Conservation (phyloP, 2,329 filamentous ascomycete genomes). For the Epichloe festucae region DNA sequence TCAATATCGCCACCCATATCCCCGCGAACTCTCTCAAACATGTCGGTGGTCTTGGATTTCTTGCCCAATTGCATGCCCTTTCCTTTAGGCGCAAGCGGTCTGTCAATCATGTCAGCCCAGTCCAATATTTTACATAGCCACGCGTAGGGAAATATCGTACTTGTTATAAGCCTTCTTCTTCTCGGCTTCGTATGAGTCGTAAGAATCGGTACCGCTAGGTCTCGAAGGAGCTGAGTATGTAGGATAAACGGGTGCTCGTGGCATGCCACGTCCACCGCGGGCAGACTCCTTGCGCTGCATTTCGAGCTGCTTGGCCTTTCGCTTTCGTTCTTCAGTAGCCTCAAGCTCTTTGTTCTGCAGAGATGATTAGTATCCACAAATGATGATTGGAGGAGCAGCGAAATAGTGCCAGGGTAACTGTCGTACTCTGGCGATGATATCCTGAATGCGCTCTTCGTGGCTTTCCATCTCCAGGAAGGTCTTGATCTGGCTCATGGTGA, state of each 20-base stretch:
- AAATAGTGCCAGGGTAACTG: not conserved
- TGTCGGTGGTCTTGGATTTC: slow-evolving; percentile 94
- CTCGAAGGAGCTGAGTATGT: slow-evolving; percentile 74
- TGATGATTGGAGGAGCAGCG: not conserved
- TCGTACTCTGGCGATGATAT: slow-evolving; percentile 80
- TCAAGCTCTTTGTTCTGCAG: slow-evolving; percentile 92
- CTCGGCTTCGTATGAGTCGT: slow-evolving; percentile 90
- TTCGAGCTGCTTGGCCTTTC: slow-evolving; percentile 96
- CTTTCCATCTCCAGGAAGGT: slow-evolving; percentile 99
- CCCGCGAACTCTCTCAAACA: slow-evolving; percentile 89
- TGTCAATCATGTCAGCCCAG: slow-evolving; percentile 13
- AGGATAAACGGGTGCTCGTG: slow-evolving; percentile 71
- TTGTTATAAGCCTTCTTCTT: slow-evolving; percentile 88
- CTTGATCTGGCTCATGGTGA: slow-evolving; percentile 95
- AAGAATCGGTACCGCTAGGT: slow-evolving; percentile 63
- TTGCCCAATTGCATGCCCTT: slow-evolving; percentile 99
- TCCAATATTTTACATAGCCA: not conserved
- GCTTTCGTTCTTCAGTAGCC: slow-evolving; percentile 93
- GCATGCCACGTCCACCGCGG: slow-evolving; percentile 54
- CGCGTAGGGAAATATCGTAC: slow-evolving; percentile 29
- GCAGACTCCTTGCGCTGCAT: slow-evolving; percentile 96
- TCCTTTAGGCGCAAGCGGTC: slow-evolving; percentile 58
- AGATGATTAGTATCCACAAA: slow-evolving; percentile 12
- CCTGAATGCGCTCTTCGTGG: slow-evolving; percentile 97
- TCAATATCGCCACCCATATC: slow-evolving; percentile 83